Evolutionary conservation across 2,329 filamentous ascomycete species (phyloP).

Genomic region (Hypoxylon sp.): DNA sequence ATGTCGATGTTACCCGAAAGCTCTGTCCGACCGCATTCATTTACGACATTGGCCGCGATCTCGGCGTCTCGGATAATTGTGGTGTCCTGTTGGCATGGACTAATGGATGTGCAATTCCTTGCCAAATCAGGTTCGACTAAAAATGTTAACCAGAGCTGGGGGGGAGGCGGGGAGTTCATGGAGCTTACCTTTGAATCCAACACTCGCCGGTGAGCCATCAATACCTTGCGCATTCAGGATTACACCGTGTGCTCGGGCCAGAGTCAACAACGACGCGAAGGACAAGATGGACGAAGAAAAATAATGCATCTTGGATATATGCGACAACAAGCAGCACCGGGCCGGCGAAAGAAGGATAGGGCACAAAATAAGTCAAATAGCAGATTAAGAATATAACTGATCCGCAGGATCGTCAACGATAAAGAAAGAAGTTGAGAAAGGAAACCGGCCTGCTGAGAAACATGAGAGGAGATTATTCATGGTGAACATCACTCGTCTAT

Average conservation of each 20-base stretch:
- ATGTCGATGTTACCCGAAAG: constrained; percentile 73
- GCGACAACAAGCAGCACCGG: constrained; percentile 54
- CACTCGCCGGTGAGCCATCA: constrained; percentile 61
- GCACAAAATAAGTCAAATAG: constrained; percentile 45
- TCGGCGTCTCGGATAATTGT: constrained; percentile 74
- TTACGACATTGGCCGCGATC: constrained; percentile 66
- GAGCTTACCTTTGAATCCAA: constrained; percentile 64
- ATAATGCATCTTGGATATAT: constrained; percentile 56
- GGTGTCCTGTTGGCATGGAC: constrained; percentile 75
- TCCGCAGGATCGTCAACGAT: constrained; percentile 50
- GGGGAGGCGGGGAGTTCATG: background rate
- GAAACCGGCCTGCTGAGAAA: constrained; percentile 45
- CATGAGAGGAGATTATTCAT: constrained; percentile 29
- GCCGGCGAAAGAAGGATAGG: constrained; percentile 50
- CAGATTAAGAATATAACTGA: constrained; percentile 47
- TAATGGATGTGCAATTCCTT: constrained; percentile 74
- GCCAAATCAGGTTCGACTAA: constrained; percentile 68
- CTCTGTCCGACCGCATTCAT: constrained; percentile 74
- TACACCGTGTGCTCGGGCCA: constrained; percentile 62
- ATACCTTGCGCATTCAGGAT: constrained; percentile 64
- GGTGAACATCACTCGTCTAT: constrained; percentile 41
- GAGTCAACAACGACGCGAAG: constrained; percentile 55
- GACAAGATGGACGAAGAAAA: constrained; percentile 52
- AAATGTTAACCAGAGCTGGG: background rate
- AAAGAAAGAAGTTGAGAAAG: constrained; percentile 47